Percentiles rank a stretch among this genome's conserved stretches.
phyloP scores from a whole-genome alignment of 805 yeast species.

The Grigorovia jiainica region DNA sequence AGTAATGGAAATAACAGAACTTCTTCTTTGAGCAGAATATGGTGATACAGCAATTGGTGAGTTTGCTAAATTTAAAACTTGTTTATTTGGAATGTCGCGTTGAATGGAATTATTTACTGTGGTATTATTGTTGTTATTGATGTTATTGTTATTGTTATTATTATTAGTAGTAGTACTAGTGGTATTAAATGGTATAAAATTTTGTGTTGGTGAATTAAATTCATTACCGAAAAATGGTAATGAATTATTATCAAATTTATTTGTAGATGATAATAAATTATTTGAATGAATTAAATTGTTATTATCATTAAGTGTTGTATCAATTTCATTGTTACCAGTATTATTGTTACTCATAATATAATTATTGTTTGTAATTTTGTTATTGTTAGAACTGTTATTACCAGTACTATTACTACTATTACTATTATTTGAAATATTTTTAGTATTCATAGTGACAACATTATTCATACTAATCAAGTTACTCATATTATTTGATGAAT shows the following conservation, averaged over 20 bases:
- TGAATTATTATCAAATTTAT: neutral
- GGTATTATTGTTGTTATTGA: too few species aligned
- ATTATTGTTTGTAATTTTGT: neutral
- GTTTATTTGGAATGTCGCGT: neutral
- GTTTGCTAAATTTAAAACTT: constrained; percentile 5
- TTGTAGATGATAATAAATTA: neutral
- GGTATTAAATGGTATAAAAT: neutral
- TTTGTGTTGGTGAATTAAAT: neutral
- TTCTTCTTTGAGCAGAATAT: constrained; percentile 6
- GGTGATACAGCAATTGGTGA: constrained; percentile 6
- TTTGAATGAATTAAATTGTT: neutral
- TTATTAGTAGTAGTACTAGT: neutral
- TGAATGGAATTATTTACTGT: neutral
- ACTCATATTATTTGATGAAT: neutral
- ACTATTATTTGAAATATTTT: neutral
- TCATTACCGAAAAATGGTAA: neutral
- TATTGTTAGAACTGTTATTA: neutral
- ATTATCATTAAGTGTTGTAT: neutral
- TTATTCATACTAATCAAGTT: neutral
- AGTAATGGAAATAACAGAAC: constrained; percentile 7
- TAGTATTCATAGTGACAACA: neutral
- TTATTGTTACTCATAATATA: neutral
- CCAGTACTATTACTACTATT: neutral
- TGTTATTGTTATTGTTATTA: too few species aligned
- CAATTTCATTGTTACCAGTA: neutral